Evolutionary conservation across 2,329 filamentous ascomycete genomes (phyloP).

Genomic region (Monilinia aucupariae): DNA sequence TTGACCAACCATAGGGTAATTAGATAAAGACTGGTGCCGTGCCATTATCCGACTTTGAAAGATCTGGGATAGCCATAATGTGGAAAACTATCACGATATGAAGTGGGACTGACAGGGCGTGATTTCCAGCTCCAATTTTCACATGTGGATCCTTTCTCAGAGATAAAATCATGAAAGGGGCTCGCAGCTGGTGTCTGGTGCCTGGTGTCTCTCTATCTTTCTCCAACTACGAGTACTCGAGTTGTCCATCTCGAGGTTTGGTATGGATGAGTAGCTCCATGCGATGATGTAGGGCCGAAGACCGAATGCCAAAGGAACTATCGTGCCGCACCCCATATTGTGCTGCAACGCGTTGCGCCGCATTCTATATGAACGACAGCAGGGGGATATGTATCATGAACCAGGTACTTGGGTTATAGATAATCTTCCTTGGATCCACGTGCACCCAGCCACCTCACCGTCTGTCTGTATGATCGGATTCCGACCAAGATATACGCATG

Average conservation of each 20-base stretch:
- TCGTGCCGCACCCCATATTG: not conserved
- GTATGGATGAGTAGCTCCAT: not conserved
- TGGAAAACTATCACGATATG: not conserved
- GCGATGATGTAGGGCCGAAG: not conserved
- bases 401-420: not conserved
- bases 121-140: not conserved
- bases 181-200: no score
- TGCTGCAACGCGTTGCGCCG: no score
- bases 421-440: not conserved
- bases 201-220: no score
- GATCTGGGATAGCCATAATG: not conserved
- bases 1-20: not conserved
- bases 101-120: not conserved
- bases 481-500: no score
- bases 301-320: not conserved
- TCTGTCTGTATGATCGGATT: no score
- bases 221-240: no score
- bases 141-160: not conserved
- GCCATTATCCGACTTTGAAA: not conserved
- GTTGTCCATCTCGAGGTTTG: no score
- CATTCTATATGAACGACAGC: not conserved
- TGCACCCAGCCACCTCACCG: no score
- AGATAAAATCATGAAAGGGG: no score
- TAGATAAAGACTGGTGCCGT: not conserved
- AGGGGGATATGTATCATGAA: not conserved